Evolutionary conservation across 2,329 filamentous ascomycete genomes (phyloP).

Genomic region (Ascochyta viciae-villosae): DNA sequence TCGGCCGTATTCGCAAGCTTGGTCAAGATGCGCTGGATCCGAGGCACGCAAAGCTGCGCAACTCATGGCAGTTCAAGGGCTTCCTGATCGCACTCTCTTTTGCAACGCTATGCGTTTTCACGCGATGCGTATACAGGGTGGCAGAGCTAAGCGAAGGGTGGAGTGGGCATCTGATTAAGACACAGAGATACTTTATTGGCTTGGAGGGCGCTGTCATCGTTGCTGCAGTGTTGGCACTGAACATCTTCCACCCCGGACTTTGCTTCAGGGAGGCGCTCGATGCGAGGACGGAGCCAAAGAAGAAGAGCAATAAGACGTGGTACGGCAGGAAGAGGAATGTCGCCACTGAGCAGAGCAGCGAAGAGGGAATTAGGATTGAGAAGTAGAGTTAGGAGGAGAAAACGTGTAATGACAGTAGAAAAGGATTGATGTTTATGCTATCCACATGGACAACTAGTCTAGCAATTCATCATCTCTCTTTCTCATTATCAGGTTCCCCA

Average conservation of each 20-base stretch:
- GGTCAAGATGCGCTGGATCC: slow-evolving; percentile 37
- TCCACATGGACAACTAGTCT: too few species aligned
- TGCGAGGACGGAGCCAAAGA: slow-evolving; percentile 7
- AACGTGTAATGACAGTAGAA: not conserved
- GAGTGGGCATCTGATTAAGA: slow-evolving; percentile 63
- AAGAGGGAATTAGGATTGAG: slow-evolving; percentile 10
- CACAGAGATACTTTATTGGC: slow-evolving; percentile 49
- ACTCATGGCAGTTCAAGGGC: slow-evolving; percentile 56
- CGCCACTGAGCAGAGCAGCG: slow-evolving; percentile 14
- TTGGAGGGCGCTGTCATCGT: slow-evolving; percentile 47
- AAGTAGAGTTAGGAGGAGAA: not conserved
- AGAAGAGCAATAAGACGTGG: slow-evolving; percentile 17
- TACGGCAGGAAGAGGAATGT: slow-evolving; percentile 28
- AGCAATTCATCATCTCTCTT: too few species aligned
- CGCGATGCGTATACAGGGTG: slow-evolving; percentile 70
- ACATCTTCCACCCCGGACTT: slow-evolving; percentile 46
- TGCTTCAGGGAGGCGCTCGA: slow-evolving; percentile 45
- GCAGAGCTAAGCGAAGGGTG: slow-evolving; percentile 71
- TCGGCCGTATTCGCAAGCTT: slow-evolving; percentile 26
- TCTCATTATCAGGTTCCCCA: too few species aligned
- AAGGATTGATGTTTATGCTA: not conserved
- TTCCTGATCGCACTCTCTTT: slow-evolving; percentile 64
- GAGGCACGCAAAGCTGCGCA: slow-evolving; percentile 32
- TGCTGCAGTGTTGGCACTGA: slow-evolving; percentile 43
- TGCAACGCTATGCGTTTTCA: slow-evolving; percentile 69